phyloP scores from a whole-genome alignment of 495 filamentous ascomycete species.

The Sordaria brevicollis region DNA sequence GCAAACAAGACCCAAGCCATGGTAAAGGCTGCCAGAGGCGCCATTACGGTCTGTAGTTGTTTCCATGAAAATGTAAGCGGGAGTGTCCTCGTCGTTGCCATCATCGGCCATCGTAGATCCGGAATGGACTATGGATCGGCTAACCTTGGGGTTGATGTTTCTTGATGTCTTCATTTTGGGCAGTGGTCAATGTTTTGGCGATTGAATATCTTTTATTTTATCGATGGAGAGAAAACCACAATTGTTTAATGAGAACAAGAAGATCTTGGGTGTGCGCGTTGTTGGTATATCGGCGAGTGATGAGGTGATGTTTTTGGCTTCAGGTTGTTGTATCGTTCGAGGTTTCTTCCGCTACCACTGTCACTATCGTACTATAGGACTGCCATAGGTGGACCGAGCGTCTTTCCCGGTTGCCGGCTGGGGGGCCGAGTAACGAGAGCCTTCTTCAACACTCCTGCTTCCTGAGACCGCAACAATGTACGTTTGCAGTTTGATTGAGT shows the following conservation, averaged over 20 bases:
- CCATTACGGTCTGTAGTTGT: slow-evolving; percentile 28
- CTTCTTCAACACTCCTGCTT: neutral
- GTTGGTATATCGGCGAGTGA: neutral
- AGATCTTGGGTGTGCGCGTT: neutral
- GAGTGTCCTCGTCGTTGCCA: neutral
- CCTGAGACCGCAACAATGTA: neutral
- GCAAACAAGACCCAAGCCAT: slow-evolving; percentile 38
- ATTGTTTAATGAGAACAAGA: neutral
- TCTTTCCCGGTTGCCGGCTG: neutral
- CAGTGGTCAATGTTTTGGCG: neutral
- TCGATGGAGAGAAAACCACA: neutral
- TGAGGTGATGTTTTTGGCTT: neutral
- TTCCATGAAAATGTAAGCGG: neutral
- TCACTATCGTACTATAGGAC: neutral
- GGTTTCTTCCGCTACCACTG: neutral
- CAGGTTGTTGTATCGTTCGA: neutral
- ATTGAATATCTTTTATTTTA: neutral
- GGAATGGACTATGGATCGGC: neutral
- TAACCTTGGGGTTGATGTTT: neutral
- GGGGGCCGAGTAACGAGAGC: neutral
- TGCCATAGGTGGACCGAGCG: neutral
- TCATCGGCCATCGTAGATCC: neutral
- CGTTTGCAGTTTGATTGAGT: neutral
- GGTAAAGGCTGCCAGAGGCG: slow-evolving; percentile 36
- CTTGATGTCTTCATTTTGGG: neutral